These are phyloP conservation scores for Thamnidium elegans DNA, from an alignment of 192 early-diverging fungal genomes.

Conservation along the genomic window DNA sequence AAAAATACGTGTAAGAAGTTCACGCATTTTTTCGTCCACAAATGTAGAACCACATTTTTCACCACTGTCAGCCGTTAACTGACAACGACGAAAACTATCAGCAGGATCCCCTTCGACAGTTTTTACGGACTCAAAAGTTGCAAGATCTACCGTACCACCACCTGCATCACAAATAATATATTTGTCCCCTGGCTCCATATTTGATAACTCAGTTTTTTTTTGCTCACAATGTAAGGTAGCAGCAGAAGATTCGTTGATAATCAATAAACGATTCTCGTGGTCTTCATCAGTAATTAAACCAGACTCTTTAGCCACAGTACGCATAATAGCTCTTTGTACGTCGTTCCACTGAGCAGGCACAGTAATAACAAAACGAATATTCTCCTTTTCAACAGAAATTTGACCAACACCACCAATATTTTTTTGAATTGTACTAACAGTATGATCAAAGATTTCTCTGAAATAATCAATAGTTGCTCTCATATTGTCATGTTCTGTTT, in stretches of 20 bases:
- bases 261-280: neutral
- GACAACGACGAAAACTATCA: neutral
- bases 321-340: neutral
- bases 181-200: neutral
- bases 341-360: conserved; percentile 12
- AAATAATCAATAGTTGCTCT: conserved; percentile 10
- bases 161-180: conserved; percentile 17
- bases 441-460: conserved; percentile 3
- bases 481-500: neutral
- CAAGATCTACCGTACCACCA: conserved; percentile 15
- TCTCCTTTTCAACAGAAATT: neutral
- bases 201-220: neutral
- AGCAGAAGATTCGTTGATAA: conserved; percentile 13
- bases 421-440: neutral
- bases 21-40: neutral
- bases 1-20: neutral
- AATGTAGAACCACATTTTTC: neutral
- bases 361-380: conserved; percentile 7
- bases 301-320: neutral
- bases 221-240: conserved; percentile 9
- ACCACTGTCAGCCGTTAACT: conserved; percentile 4
- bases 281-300: conserved; percentile 11
- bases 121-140: neutral
- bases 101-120: neutral
- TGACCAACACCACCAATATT: neutral